A percentile compares a stretch with the other conserved stretches of the same genome.
Evolutionary conservation across 2,329 filamentous ascomycete species (phyloP).

Genomic region (Aureobasidium sp.): DNA sequence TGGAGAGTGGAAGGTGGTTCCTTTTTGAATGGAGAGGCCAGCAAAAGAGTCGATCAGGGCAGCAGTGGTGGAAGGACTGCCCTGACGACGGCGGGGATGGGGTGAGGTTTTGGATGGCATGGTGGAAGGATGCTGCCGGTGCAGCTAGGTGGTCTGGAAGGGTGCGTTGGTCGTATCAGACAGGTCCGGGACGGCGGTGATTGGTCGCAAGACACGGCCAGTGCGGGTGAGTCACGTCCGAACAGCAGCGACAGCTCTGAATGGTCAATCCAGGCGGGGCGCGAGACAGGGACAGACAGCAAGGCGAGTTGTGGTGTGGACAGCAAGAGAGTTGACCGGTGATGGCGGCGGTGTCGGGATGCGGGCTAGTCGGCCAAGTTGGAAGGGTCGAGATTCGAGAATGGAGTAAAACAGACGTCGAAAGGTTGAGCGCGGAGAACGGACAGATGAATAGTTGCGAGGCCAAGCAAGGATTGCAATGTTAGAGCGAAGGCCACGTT

Average conservation of each 20-base stretch:
- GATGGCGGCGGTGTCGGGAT: constrained; percentile 7
- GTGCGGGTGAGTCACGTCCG: constrained; percentile 5
- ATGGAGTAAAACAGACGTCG: background rate
- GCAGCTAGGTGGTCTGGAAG: background rate
- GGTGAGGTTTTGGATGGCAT: constrained; percentile 6
- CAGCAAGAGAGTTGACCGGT: constrained; percentile 2
- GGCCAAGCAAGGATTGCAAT: constrained; percentile 4
- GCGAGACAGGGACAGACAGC: background rate
- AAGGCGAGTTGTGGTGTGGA: background rate
- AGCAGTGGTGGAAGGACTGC: constrained; percentile 8
- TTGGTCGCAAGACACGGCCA: background rate
- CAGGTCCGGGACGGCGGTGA: background rate
- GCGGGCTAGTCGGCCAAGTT: background rate
- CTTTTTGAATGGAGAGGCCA: constrained; percentile 39
- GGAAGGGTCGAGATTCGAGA: background rate
- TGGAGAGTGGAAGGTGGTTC: constrained; percentile 40
- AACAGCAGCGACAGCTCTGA: background rate
- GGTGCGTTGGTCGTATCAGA: background rate
- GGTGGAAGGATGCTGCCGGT: background rate
- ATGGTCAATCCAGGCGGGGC: background rate
- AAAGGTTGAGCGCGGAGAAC: background rate
- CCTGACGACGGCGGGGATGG: constrained; percentile 11
- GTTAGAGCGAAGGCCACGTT: constrained; percentile 1
- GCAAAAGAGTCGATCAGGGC: constrained; percentile 46
- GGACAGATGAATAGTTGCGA: constrained; percentile 1